Conservation (phyloP, 805 yeast genomes). For the Hanseniaspora valbyensis region DNA sequence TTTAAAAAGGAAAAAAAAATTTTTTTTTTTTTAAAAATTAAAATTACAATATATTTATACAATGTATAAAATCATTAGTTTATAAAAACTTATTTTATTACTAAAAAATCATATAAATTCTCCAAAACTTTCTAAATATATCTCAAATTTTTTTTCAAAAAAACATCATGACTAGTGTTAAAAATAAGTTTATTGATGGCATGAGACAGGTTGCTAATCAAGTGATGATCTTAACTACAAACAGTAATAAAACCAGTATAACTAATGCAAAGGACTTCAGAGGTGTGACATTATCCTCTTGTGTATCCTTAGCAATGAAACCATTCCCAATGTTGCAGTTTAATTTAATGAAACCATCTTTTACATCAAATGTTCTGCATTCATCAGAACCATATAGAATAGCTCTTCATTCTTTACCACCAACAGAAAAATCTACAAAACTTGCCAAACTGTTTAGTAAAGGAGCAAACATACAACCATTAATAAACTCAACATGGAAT, state of each 20-base stretch:
- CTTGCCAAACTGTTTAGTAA: constrained; percentile 60
- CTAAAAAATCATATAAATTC: too few relatives aligned
- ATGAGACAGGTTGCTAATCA: constrained; percentile 41
- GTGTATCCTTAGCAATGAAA: constrained; percentile 64
- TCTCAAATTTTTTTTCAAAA: too few relatives aligned
- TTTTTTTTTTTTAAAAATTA: too few relatives aligned
- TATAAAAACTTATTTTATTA: too few relatives aligned
- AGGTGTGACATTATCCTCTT: constrained; percentile 81
- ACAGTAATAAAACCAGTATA: constrained; percentile 27
- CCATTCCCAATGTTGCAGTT: constrained; percentile 76
- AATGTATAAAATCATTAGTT: too few relatives aligned
- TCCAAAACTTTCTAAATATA: too few relatives aligned
- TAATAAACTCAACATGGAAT: constrained; percentile 25
- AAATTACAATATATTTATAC: too few relatives aligned
- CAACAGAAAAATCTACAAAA: constrained; percentile 41
- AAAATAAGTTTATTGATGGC: constrained; percentile 28
- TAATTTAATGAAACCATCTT: constrained; percentile 76
- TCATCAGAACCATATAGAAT: constrained; percentile 29
- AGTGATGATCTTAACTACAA: constrained; percentile 51
- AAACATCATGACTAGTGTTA: constrained; percentile 12
- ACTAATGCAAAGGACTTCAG: constrained; percentile 22
- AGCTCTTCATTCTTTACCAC: constrained; percentile 68
- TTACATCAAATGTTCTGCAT: constrained; percentile 60
- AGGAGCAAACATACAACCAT: constrained; percentile 32
- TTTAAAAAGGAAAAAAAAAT: too few relatives aligned